Evolutionary conservation across 768 basidiomycete genomes (phyloP).

Genomic region (Cystobasidium onofrii): DNA sequence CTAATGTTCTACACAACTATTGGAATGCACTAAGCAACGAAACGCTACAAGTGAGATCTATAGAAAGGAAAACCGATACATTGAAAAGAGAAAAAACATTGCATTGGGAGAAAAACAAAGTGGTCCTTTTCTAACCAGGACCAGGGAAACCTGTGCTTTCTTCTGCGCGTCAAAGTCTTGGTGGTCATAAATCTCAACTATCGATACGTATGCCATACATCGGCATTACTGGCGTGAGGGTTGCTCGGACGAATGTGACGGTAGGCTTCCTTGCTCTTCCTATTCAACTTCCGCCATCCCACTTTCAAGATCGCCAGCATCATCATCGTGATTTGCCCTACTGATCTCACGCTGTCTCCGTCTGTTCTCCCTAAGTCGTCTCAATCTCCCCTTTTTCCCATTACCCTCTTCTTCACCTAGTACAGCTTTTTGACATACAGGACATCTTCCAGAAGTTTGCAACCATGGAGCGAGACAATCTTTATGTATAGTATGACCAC

Average conservation of each 20-base stretch:
- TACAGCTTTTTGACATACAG: constrained; percentile 19
- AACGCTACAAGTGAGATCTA: no score
- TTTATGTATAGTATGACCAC: constrained; percentile 19
- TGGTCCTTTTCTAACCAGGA: no score
- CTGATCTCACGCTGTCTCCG: background rate
- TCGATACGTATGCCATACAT: background rate
- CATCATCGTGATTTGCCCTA: background rate
- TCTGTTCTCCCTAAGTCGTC: background rate
- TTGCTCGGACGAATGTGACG: background rate
- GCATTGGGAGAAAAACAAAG: no score
- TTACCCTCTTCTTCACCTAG: background rate
- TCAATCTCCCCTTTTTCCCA: background rate
- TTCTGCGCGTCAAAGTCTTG: no score
- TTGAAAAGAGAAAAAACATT: no score
- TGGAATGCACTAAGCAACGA: no score
- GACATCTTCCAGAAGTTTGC: constrained; percentile 10
- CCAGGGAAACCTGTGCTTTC: no score
- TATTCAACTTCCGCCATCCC: background rate
- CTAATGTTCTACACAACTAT: no score
- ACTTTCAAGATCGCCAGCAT: background rate
- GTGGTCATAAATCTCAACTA: no score
- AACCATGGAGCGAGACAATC: constrained; percentile 25
- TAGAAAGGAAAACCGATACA: no score
- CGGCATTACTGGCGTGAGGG: background rate
- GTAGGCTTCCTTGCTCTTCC: background rate